Conservation (phyloP, 164 flowering plant species). For the Sextonia rubra region DNA sequence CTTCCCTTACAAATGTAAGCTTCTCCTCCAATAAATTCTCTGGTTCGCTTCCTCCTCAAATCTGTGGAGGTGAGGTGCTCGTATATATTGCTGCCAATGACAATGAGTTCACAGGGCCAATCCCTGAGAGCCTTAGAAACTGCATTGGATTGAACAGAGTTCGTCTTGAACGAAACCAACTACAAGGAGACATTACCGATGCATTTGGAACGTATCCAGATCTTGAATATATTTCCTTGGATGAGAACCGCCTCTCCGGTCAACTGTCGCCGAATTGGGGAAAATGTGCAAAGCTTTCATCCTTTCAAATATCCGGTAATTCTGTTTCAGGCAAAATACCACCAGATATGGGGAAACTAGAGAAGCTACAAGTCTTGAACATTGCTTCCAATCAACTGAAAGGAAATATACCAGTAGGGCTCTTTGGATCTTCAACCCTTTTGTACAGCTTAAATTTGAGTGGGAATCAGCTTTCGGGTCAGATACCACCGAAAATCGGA, state of each 20-base stretch:
- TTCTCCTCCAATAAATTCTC: constrained; percentile 24
- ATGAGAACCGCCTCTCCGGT: constrained; percentile 16
- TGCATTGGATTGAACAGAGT: constrained; percentile 46
- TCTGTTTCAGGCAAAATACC: constrained; percentile 28
- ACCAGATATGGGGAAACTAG: constrained; percentile 10
- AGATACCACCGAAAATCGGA: constrained; percentile 20
- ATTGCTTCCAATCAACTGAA: constrained; percentile 18
- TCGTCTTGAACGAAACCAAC: constrained; percentile 43
- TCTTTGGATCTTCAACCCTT: constrained; percentile 10
- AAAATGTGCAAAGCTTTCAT: constrained; percentile 11
- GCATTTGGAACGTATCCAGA: constrained; percentile 36
- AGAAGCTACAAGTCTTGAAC: constrained; percentile 10
- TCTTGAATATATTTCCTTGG: constrained; percentile 18
- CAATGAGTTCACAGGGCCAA: not conserved
- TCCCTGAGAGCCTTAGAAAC: constrained; percentile 13
- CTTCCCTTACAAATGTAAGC: constrained; percentile 6
- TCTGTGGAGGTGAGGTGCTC: constrained; percentile 1
- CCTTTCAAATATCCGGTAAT: constrained; percentile 17
- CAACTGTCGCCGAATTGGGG: constrained; percentile 22
- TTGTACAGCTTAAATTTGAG: constrained; percentile 23
- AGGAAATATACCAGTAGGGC: constrained; percentile 22
- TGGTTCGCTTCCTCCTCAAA: constrained; percentile 15
- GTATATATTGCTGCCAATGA: constrained; percentile 1
- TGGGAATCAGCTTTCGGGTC: constrained; percentile 22
- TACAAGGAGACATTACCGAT: constrained; percentile 35